phyloP scores from a whole-genome alignment of 805 yeast genomes.

The Cyberlindnera americana region DNA sequence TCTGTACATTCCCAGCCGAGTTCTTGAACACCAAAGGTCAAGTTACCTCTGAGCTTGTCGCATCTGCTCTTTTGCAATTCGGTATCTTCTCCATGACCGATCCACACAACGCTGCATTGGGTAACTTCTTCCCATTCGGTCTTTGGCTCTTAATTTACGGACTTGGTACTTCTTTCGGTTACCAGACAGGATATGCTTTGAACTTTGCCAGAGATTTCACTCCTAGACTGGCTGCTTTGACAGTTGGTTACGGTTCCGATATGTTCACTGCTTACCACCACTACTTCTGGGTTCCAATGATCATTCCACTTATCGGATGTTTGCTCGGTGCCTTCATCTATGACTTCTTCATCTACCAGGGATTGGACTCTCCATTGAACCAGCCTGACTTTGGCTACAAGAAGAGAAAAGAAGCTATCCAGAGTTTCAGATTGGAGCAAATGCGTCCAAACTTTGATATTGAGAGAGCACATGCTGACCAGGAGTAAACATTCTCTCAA shows the following conservation, averaged over 20 bases:
- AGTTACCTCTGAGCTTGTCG: conserved; percentile 44
- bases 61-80: conserved; percentile 42
- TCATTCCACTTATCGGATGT: conserved; percentile 48
- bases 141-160: conserved; percentile 42
- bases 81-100: conserved; percentile 50
- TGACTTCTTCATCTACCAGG: conserved; percentile 48
- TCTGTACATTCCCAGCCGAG: conserved; percentile 42
- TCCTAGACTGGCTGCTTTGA: conserved; percentile 46
- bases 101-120: conserved; percentile 44
- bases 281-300: conserved; percentile 52
- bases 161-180: conserved; percentile 46
- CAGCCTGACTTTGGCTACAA: conserved; percentile 34
- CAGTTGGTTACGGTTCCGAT: conserved; percentile 43
- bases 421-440: conserved; percentile 21
- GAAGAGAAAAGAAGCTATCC: conserved; percentile 17
- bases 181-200: conserved; percentile 52
- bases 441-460: conserved; percentile 23
- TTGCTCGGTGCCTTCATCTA: conserved; percentile 47
- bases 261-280: conserved; percentile 38
- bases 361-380: conserved; percentile 49
- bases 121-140: conserved; percentile 45
- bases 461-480: conserved; percentile 6
- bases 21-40: conserved; percentile 41
- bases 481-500: conserved; percentile 1
- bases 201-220: conserved; percentile 54